Conservation (phyloP, 2,329 filamentous ascomycete species). For the Microsporum audouinii region DNA sequence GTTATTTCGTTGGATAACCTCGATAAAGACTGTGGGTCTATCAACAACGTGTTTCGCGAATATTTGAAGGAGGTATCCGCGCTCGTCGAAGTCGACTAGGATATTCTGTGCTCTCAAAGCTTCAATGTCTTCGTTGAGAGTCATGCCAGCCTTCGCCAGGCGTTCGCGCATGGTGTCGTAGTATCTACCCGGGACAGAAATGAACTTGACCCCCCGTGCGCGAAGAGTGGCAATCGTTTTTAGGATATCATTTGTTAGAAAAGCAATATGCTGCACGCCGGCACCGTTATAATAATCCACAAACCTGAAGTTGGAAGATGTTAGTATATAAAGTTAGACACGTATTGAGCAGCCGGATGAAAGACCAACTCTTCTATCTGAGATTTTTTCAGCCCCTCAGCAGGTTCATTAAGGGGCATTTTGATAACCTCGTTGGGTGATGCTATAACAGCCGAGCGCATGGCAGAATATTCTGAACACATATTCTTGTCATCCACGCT, state of each 20-base stretch:
- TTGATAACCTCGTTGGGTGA: slow-evolving; percentile 73
- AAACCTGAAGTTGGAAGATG: slow-evolving; percentile 16
- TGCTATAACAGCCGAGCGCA: slow-evolving; percentile 77
- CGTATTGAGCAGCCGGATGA: background rate
- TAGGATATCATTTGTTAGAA: slow-evolving; percentile 69
- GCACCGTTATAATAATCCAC: slow-evolving; percentile 76
- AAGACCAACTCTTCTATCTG: slow-evolving; percentile 71
- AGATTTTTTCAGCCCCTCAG: slow-evolving; percentile 67
- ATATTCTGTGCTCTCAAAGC: slow-evolving; percentile 64
- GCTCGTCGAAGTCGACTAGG: slow-evolving; percentile 84
- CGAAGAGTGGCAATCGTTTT: slow-evolving; percentile 58
- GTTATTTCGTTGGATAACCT: slow-evolving; percentile 80
- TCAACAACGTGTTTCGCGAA: slow-evolving; percentile 79
- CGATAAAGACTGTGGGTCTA: slow-evolving; percentile 84
- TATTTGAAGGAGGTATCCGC: slow-evolving; percentile 63
- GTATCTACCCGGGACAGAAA: slow-evolving; percentile 69
- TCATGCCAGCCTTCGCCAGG: slow-evolving; percentile 46
- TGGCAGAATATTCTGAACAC: slow-evolving; percentile 76
- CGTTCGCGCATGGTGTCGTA: slow-evolving; percentile 62
- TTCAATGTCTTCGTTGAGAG: slow-evolving; percentile 64
- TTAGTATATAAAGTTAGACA: background rate
- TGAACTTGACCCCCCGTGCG: slow-evolving; percentile 74
- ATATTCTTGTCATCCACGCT: slow-evolving; percentile 82
- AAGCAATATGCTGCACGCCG: slow-evolving; percentile 82
- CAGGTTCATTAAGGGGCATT: slow-evolving; percentile 95